Evolutionary conservation across 2,329 filamentous ascomycete genomes (phyloP).

Genomic region (Chaetomiaceae sp.): DNA sequence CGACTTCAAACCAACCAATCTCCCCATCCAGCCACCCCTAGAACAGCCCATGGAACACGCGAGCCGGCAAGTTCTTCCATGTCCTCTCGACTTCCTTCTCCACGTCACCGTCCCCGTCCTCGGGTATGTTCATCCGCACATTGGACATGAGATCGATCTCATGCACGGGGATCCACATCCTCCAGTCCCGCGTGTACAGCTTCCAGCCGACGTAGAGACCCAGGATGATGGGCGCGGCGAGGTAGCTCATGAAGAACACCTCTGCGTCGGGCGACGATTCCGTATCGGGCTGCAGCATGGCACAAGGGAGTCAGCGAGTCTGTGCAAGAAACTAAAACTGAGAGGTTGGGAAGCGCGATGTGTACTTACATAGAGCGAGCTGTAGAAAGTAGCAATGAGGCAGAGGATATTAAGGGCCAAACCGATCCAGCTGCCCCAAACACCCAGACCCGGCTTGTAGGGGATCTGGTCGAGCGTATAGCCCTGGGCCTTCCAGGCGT

Average conservation of each 20-base stretch:
- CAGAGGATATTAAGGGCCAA: conserved; percentile 62
- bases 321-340: too few species aligned
- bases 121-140: conserved; percentile 49
- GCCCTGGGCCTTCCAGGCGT: conserved; percentile 56
- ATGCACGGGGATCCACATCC: conserved; percentile 50
- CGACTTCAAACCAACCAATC: too few species aligned
- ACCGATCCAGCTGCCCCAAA: conserved; percentile 65
- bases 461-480: conserved; percentile 46
- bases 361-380: conserved; percentile 49
- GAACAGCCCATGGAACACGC: conserved; percentile 33
- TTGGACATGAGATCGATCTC: conserved; percentile 61
- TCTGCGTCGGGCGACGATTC: conserved; percentile 35
- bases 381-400: conserved; percentile 68
- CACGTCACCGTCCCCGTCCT: conserved; percentile 37
- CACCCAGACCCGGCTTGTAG: conserved; percentile 46
- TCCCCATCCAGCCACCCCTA: conserved; percentile 24
- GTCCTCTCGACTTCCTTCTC: conserved; percentile 27
- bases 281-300: conserved; percentile 30
- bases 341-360: not conserved
- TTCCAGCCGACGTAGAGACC: conserved; percentile 63
- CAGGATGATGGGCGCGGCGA: conserved; percentile 54
- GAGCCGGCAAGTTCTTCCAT: conserved; percentile 34
- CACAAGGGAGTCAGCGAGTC: not conserved
- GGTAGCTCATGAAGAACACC: conserved; percentile 55
- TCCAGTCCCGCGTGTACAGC: conserved; percentile 48